Conservation (phyloP, 495 filamentous ascomycete genomes). For the Podospora australis region DNA sequence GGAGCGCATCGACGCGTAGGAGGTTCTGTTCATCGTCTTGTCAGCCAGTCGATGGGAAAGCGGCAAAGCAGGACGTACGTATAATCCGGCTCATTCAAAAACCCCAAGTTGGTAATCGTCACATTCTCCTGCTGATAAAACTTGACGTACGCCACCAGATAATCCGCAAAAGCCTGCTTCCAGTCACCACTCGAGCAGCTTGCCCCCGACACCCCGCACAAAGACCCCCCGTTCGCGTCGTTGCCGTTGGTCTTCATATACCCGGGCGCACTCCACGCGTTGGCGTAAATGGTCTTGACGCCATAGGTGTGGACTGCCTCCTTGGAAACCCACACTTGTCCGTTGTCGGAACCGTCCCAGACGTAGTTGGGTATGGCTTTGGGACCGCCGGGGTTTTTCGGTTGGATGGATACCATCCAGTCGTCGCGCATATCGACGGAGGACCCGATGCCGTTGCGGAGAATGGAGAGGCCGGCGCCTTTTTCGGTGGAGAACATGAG, state of each 20-base stretch:
- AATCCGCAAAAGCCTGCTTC: constrained; percentile 51
- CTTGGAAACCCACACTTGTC: constrained; percentile 44
- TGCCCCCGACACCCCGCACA: constrained; percentile 44
- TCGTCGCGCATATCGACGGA: constrained; percentile 31
- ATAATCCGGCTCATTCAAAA: constrained; percentile 44
- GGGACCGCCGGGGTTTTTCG: constrained; percentile 36
- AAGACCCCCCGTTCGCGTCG: constrained; percentile 43
- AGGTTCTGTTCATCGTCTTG: constrained; percentile 24
- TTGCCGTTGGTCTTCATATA: constrained; percentile 55
- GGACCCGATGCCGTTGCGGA: constrained; percentile 51
- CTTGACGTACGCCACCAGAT: constrained; percentile 45
- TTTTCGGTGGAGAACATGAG: constrained; percentile 40
- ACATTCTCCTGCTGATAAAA: constrained; percentile 43
- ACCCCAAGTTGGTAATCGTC: constrained; percentile 44
- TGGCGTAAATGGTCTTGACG: constrained; percentile 46
- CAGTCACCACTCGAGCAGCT: constrained; percentile 47
- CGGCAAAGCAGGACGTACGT: constrained; percentile 26
- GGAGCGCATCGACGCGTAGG: constrained; percentile 38
- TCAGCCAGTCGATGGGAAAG: background rate
- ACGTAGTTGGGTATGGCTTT: constrained; percentile 27
- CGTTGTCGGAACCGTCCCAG: constrained; percentile 42
- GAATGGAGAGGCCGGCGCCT: constrained; percentile 47
- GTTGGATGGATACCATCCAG: constrained; percentile 40
- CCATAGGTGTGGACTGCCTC: constrained; percentile 40
- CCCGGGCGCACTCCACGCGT: constrained; percentile 50